Evolutionary conservation across 495 filamentous ascomycete species (phyloP).

Genomic region (Tricharina praecox): DNA sequence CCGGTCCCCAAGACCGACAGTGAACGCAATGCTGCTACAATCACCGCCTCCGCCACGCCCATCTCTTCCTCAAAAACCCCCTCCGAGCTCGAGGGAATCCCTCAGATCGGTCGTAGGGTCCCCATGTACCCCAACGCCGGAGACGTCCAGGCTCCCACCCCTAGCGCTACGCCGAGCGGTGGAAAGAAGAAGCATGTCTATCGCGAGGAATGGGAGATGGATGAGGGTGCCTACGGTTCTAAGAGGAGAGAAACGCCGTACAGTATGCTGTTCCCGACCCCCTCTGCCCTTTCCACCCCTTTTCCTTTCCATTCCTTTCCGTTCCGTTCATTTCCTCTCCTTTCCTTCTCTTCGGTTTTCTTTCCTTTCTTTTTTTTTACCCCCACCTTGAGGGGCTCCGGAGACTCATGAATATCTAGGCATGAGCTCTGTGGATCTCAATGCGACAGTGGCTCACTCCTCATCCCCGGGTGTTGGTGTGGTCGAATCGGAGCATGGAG

Average conservation of each 20-base stretch:
- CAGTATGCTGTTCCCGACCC: constrained; percentile 16
- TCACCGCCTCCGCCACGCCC: constrained; percentile 28
- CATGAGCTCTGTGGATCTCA: constrained; percentile 78
- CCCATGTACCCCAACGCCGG: constrained; percentile 90
- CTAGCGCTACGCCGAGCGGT: constrained; percentile 61
- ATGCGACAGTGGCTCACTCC: constrained; percentile 69
- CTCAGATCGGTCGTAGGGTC: constrained; percentile 73
- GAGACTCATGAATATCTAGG: constrained; percentile 57
- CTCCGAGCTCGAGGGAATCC: constrained; percentile 43
- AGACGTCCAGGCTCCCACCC: constrained; percentile 91
- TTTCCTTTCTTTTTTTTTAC: constrained; percentile 3
- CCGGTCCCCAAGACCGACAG: not conserved
- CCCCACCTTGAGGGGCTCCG: constrained; percentile 51
- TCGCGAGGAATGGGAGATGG: constrained; percentile 26
- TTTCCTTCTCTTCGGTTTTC: constrained; percentile 3
- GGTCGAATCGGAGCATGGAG: constrained; percentile 32
- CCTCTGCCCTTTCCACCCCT: constrained; percentile 1
- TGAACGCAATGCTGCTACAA: constrained; percentile 31
- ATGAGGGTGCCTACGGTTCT: constrained; percentile 24
- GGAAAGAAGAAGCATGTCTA: constrained; percentile 37
- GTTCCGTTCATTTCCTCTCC: not conserved
- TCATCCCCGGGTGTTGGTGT: constrained; percentile 46
- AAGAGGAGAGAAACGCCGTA: constrained; percentile 16
- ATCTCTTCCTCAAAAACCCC: constrained; percentile 37
- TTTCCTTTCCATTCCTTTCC: constrained; percentile 7